Evolutionary conservation across 179 eudicot species (phyloP).

Genomic region (Camellia oleifera): DNA sequence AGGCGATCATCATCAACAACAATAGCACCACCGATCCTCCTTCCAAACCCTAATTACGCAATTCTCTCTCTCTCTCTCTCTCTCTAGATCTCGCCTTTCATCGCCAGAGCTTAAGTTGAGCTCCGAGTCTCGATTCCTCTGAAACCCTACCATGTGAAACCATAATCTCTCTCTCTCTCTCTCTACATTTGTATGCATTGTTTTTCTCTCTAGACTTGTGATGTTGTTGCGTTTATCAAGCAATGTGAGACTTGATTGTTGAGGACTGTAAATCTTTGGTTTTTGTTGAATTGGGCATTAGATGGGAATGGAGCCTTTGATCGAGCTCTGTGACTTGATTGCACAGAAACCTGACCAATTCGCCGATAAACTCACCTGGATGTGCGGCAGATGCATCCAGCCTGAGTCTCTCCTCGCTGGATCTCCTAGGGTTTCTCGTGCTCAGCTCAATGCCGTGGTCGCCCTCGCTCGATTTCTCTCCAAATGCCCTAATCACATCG

Average conservation of each 20-base stretch:
- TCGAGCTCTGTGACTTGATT: slow-evolving; percentile 85
- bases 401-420: slow-evolving; percentile 43
- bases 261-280: neutral
- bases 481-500: slow-evolving; percentile 47
- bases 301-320: slow-evolving; percentile 71
- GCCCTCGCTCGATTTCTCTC: slow-evolving; percentile 71
- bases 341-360: slow-evolving; percentile 66
- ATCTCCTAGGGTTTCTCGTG: slow-evolving; percentile 61
- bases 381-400: slow-evolving; percentile 76
- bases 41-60: neutral
- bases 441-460: slow-evolving; percentile 74
- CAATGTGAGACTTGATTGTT: neutral
- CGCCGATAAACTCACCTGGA: slow-evolving; percentile 68
- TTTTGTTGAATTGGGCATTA: neutral
- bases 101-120: slow-evolving; percentile 4
- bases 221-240: neutral
- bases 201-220: neutral
- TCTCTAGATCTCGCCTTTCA: neutral
- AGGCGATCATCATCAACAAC: neutral
- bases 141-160: neutral
- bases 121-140: neutral
- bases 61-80: neutral
- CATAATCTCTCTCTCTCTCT: neutral
- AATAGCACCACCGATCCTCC: neutral
- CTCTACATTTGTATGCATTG: neutral